phyloP scores from a whole-genome alignment of 805 yeast species.

The Torulaspora quercuum region DNA sequence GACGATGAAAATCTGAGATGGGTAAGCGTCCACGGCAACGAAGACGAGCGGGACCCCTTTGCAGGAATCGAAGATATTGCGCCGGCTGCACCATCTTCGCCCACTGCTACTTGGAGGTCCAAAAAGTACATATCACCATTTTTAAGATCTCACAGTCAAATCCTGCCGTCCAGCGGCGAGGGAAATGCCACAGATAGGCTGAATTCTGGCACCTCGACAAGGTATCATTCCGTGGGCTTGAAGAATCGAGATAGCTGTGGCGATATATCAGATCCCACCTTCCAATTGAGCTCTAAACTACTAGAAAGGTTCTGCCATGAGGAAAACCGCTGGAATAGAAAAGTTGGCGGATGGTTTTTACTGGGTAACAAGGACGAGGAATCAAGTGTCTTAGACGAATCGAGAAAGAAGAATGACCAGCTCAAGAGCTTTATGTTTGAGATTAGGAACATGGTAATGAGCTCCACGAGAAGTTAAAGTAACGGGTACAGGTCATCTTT shows the following conservation, averaged over 20 bases:
- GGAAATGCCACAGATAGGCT: constrained; percentile 14
- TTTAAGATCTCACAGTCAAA: constrained; percentile 28
- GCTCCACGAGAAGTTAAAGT: constrained; percentile 28
- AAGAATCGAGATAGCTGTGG: constrained; percentile 6
- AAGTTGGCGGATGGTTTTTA: constrained; percentile 34
- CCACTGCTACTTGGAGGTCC: constrained; percentile 7
- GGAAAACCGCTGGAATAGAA: constrained; percentile 35
- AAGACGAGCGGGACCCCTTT: constrained; percentile 33
- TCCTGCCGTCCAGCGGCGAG: constrained; percentile 14
- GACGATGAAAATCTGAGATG: constrained; percentile 36
- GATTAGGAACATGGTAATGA: constrained; percentile 36
- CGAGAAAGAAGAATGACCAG: constrained; percentile 16
- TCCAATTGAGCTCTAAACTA: constrained; percentile 21
- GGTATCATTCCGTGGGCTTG: constrained; percentile 25
- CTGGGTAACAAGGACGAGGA: constrained; percentile 17
- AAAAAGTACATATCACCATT: constrained; percentile 20
- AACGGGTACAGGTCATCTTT: background rate
- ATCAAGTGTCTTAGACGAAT: constrained; percentile 4
- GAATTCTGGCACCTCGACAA: constrained; percentile 21
- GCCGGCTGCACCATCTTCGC: constrained; percentile 8
- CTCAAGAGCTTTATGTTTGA: constrained; percentile 34
- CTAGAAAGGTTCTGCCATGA: constrained; percentile 35
- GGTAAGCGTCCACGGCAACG: constrained; percentile 30
- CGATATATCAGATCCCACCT: constrained; percentile 13
- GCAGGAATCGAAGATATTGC: constrained; percentile 27